These are phyloP conservation scores for Russula ochroleuca DNA, from an alignment of 768 basidiomycete species.

Conservation along the genomic window DNA sequence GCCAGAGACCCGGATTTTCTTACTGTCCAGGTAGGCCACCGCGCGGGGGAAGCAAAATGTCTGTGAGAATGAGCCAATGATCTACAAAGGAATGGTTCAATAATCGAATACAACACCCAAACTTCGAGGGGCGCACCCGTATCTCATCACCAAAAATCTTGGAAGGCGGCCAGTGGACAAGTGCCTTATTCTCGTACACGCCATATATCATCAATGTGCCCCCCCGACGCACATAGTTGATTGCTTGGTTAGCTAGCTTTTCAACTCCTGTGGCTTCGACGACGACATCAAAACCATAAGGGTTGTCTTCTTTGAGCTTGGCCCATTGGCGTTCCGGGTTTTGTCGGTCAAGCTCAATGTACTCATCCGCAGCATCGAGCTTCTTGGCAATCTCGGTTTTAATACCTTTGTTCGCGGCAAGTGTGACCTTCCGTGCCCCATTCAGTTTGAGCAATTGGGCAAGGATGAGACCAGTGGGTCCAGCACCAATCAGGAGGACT, in stretches of 20 bases:
- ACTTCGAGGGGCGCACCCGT: constrained; percentile 35
- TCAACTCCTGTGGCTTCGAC: constrained; percentile 80
- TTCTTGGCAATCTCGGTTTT: constrained; percentile 85
- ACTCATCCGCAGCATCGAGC: constrained; percentile 77
- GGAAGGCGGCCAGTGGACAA: constrained; percentile 80
- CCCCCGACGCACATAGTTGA: constrained; percentile 84
- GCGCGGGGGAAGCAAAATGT: constrained; percentile 88
- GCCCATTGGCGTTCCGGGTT: constrained; percentile 76
- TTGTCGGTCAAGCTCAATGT: constrained; percentile 76
- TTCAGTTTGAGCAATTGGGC: constrained; percentile 85
- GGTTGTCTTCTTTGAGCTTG: constrained; percentile 72
- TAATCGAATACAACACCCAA: background rate
- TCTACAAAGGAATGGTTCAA: constrained; percentile 40
- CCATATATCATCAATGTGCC: constrained; percentile 87
- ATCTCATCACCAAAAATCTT: constrained; percentile 79
- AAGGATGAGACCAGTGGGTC: constrained; percentile 87
- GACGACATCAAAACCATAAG: constrained; percentile 88
- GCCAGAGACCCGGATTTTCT: constrained; percentile 77
- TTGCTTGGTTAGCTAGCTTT: constrained; percentile 79
- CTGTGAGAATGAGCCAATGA: constrained; percentile 89
- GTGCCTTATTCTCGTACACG: constrained; percentile 82
- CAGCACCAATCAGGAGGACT: constrained; percentile 83
- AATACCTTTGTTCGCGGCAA: constrained; percentile 86
- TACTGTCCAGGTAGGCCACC: constrained; percentile 81
- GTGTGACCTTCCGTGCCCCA: constrained; percentile 73